These are phyloP conservation scores for Suillus tomentosus DNA, from an alignment of 768 basidiomycete species.

Conservation along the genomic window DNA sequence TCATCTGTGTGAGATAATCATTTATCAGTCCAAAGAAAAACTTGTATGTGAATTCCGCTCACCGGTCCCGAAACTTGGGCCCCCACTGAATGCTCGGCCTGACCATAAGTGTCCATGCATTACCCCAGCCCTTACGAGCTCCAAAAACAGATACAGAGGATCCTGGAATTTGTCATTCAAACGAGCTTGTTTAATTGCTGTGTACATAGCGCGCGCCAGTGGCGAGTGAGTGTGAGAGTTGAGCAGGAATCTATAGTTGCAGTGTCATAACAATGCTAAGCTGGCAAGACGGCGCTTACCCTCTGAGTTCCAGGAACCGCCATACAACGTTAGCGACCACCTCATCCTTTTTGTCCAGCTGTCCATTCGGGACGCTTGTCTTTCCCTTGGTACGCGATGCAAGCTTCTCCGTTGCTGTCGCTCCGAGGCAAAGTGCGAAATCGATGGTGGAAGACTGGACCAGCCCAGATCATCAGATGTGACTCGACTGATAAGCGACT, in stretches of 20 bases:
- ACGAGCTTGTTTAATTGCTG: constrained; percentile 72
- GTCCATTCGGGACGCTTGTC: constrained; percentile 39
- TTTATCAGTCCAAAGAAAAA: constrained; percentile 25
- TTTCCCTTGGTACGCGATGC: constrained; percentile 82
- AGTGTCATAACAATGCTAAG: constrained; percentile 13
- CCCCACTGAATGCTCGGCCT: constrained; percentile 85
- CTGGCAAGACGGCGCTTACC: constrained; percentile 51
- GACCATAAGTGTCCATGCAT: constrained; percentile 95
- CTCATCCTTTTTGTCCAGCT: constrained; percentile 97
- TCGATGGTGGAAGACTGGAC: constrained; percentile 94
- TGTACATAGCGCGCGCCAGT: constrained; percentile 89
- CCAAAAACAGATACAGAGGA: constrained; percentile 90
- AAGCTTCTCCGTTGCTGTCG: constrained; percentile 78
- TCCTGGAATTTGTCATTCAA: constrained; percentile 99
- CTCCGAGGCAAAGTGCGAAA: constrained; percentile 91
- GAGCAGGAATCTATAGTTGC: constrained; percentile 70
- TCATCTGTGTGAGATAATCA: constrained; percentile 58
- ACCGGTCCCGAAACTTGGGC: constrained; percentile 94
- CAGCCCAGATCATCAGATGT: constrained; percentile 17
- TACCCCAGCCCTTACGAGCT: constrained; percentile 94
- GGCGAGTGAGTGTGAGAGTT: constrained; percentile 89
- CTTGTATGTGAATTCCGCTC: constrained; percentile 38
- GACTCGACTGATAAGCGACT: constrained; percentile 27
- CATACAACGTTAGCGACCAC: constrained; percentile 97
- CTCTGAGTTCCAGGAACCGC: constrained; percentile 95